These are phyloP conservation scores for Chlamydomonas applanata DNA, from an alignment of 139 green algal genomes.

Conservation along the genomic window DNA sequence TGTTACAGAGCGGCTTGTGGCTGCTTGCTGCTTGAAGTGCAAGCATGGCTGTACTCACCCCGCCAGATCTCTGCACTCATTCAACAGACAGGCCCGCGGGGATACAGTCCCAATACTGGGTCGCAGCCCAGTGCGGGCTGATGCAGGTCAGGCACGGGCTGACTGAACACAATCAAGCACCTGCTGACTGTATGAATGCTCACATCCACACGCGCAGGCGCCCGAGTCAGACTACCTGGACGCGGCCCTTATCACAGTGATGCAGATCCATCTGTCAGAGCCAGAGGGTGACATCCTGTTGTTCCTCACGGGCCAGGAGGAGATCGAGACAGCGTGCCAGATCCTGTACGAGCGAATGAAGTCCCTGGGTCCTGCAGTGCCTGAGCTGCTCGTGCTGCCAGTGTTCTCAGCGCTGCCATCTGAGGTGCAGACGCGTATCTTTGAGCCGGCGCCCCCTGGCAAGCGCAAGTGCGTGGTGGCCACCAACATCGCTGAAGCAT, in stretches of 20 bases:
- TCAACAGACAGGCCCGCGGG: not conserved
- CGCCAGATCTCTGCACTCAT: not conserved
- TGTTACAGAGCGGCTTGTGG: not conserved
- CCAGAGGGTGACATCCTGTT: conserved; percentile 82
- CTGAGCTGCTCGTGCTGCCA: conserved; percentile 27
- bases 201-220: conserved; percentile 38
- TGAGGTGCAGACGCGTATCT: conserved; percentile 80
- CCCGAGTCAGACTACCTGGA: conserved; percentile 94
- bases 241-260: conserved; percentile 91
- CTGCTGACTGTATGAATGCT: not conserved
- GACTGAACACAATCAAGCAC: too few species aligned
- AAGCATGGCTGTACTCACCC: not conserved
- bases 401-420: conserved; percentile 39
- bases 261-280: conserved; percentile 80
- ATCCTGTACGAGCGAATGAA: conserved; percentile 96
- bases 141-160: too few species aligned
- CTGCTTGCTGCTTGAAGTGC: not conserved
- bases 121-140: too few species aligned
- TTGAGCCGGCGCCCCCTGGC: conserved; percentile 88
- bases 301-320: conserved; percentile 86
- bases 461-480: conserved; percentile 94
- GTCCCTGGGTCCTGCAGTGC: conserved; percentile 69
- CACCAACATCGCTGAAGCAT: conserved; percentile 99
- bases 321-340: conserved; percentile 92
- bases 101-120: not conserved